These are phyloP conservation scores for Pascua sp. DNA, from an alignment of 1,284 basidiomycete species.

Conservation along the genomic window DNA sequence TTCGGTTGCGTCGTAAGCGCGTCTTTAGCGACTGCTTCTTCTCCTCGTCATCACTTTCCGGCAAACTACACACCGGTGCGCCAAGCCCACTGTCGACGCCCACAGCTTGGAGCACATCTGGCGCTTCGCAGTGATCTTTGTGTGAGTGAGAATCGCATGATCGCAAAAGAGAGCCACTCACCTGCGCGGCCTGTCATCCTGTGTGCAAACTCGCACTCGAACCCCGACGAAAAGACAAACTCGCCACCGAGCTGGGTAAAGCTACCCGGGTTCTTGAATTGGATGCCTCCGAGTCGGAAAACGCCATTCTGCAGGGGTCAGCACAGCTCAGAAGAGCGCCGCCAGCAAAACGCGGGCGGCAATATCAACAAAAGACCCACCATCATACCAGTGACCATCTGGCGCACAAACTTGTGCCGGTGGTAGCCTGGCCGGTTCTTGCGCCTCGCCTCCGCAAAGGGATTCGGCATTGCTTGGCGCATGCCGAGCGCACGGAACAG, in stretches of 20 bases:
- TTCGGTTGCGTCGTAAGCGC: too few relatives aligned
- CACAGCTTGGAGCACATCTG: conserved; percentile 9
- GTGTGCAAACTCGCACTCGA: conserved; percentile 43
- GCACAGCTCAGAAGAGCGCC: too few relatives aligned
- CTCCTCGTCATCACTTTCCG: neutral
- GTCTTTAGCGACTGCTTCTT: too few relatives aligned
- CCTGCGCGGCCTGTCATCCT: conserved; percentile 47
- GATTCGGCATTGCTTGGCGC: conserved; percentile 12
- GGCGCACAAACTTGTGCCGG: conserved; percentile 2
- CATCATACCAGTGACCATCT: conserved; percentile 8
- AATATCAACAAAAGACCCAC: neutral
- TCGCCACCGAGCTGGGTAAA: conserved; percentile 49
- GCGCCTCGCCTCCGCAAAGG: conserved; percentile 5
- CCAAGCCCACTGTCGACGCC: conserved; percentile 5
- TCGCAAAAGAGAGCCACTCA: conserved; percentile 16
- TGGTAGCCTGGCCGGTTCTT: conserved; percentile 9
- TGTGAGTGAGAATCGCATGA: neutral
- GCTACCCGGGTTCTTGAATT: conserved; percentile 38
- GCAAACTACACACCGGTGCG: neutral
- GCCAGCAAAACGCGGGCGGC: too few relatives aligned
- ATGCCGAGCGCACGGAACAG: conserved; percentile 45
- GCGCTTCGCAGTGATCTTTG: conserved; percentile 13
- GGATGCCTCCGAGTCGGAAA: conserved; percentile 6
- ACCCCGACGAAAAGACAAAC: conserved; percentile 38
- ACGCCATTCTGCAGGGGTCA: neutral